Evolutionary conservation across 129 eudicot genomes (phyloP).

Genomic region (Saposhnikovia divaricata): DNA sequence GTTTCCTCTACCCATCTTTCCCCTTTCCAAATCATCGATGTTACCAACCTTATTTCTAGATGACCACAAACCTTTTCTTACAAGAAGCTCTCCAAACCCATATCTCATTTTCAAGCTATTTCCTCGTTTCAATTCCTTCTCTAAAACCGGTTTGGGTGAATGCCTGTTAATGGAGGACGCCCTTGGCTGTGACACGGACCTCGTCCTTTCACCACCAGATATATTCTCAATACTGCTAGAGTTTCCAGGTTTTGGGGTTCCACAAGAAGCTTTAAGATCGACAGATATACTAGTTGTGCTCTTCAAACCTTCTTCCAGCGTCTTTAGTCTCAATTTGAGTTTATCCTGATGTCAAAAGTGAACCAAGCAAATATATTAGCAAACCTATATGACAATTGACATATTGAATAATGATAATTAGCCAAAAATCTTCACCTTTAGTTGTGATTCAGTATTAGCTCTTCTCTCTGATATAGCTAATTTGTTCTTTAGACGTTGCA

Average conservation of each 20-base stretch:
- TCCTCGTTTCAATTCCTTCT: constrained; percentile 20
- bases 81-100: constrained; percentile 32
- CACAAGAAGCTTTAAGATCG: constrained; percentile 17
- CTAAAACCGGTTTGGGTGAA: constrained; percentile 29
- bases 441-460: constrained; percentile 82
- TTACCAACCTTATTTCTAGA: constrained; percentile 49
- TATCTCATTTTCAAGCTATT: constrained; percentile 29
- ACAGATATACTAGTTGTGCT: constrained; percentile 17
- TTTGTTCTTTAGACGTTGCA: constrained; percentile 72
- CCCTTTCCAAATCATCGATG: constrained; percentile 46
- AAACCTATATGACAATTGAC: background rate
- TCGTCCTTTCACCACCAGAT: constrained; percentile 47
- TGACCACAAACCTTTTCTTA: constrained; percentile 61
- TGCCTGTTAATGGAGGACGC: constrained; percentile 34
- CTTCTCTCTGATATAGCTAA: constrained; percentile 71
- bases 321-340: constrained; percentile 72
- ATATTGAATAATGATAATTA: background rate
- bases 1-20: constrained; percentile 27
- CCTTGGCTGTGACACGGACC: constrained; percentile 78
- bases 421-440: constrained; percentile 39
- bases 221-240: constrained; percentile 36
- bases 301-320: constrained; percentile 84
- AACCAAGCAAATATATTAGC: background rate
- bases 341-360: constrained; percentile 40
- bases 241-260: constrained; percentile 44